A percentile compares a stretch with the other conserved stretches of the same genome.
These are phyloP conservation scores for Epichloe sp. DNA, from an alignment of 2,329 filamentous ascomycete genomes.

Conservation along the genomic window DNA sequence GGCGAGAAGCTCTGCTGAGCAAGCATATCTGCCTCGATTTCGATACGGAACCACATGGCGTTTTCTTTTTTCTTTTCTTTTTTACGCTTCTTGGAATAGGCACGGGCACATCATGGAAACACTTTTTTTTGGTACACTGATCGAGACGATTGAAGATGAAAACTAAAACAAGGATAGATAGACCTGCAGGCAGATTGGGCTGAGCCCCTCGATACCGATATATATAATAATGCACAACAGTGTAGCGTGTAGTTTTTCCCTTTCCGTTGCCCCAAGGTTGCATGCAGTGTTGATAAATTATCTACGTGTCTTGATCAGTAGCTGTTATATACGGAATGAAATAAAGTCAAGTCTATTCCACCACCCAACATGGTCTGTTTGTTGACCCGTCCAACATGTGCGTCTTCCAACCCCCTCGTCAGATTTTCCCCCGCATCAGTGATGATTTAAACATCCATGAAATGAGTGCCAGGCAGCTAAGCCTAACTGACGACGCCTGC, in stretches of 20 bases:
- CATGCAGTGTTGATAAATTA: no score
- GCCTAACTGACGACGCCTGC: no score
- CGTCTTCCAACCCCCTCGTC: no score
- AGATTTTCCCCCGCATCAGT: no score
- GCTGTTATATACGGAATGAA: no score
- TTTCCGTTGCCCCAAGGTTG: no score
- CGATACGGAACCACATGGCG: neutral
- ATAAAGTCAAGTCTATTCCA: no score
- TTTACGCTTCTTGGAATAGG: constrained; percentile 8
- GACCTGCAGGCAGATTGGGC: neutral
- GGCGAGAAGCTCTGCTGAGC: neutral
- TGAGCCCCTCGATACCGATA: neutral
- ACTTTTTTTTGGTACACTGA: neutral
- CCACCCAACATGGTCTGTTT: no score
- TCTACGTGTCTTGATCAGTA: no score
- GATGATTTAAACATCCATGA: neutral
- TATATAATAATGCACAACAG: no score
- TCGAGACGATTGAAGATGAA: neutral
- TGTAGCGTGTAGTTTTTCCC: no score
- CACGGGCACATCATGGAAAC: neutral
- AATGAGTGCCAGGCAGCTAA: neutral
- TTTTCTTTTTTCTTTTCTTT: neutral
- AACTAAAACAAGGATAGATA: neutral
- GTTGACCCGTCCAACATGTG: no score
- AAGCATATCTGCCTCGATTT: neutral